These are phyloP conservation scores for Lophiostoma macrostomum DNA, from an alignment of 495 filamentous ascomycete genomes.

Conservation along the genomic window DNA sequence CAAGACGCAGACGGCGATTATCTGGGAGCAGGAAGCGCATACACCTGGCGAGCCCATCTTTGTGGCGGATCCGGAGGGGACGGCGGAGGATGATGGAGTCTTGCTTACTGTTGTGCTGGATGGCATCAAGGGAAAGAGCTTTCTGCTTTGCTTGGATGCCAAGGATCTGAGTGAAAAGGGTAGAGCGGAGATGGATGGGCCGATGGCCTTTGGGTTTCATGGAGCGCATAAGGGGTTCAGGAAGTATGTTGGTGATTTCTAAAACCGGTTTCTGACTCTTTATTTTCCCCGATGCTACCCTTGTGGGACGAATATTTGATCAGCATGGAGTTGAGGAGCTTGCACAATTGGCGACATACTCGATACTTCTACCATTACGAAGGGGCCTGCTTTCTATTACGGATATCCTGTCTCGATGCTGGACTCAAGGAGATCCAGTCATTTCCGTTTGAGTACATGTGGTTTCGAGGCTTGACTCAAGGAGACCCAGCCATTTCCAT, in stretches of 20 bases:
- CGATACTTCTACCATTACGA: no score
- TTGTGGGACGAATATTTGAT: background rate
- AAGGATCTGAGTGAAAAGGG: slow-evolving; percentile 63
- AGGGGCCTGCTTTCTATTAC: no score
- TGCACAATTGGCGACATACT: no score
- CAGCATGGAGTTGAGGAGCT: background rate
- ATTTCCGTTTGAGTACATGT: no score
- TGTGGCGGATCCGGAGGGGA: slow-evolving; percentile 50
- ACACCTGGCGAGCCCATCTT: slow-evolving; percentile 76
- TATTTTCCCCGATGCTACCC: no score
- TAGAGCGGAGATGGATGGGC: slow-evolving; percentile 58
- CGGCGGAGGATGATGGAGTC: slow-evolving; percentile 66
- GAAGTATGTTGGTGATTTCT: slow-evolving; percentile 23
- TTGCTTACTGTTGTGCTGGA: slow-evolving; percentile 71
- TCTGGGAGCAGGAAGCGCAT: slow-evolving; percentile 62
- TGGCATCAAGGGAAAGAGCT: slow-evolving; percentile 59
- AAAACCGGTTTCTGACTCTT: background rate
- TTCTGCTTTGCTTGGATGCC: slow-evolving; percentile 68
- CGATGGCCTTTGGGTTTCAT: slow-evolving; percentile 70
- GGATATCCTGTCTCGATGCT: no score
- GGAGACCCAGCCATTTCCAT: no score
- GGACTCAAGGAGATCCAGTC: no score
- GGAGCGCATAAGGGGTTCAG: slow-evolving; percentile 53
- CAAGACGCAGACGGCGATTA: slow-evolving; percentile 45
- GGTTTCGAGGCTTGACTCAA: no score